These are phyloP conservation scores for Cryphonectria nitschkei DNA, from an alignment of 2,329 filamentous ascomycete species.

Conservation along the genomic window DNA sequence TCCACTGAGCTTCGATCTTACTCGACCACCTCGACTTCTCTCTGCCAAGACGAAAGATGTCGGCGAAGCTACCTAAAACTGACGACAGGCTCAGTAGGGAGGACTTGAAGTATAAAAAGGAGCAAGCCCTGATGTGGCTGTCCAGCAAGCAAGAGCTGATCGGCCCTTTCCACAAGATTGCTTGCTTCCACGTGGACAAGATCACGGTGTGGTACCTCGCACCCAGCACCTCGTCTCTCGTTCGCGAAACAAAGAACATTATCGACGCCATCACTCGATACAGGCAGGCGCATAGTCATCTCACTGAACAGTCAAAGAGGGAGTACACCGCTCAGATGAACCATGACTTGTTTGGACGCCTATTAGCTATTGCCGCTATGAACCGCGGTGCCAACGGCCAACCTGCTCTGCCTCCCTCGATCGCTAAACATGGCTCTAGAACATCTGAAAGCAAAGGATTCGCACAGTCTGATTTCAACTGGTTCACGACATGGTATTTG, in stretches of 20 bases:
- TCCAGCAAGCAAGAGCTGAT: background rate
- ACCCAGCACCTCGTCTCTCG: background rate
- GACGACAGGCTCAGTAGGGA: background rate
- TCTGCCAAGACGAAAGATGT: background rate
- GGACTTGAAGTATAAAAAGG: background rate
- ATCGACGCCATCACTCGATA: background rate
- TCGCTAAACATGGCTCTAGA: background rate
- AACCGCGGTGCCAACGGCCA: background rate
- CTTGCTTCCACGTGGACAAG: background rate
- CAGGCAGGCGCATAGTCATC: background rate
- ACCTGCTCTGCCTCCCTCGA: background rate
- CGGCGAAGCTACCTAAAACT: too few relatives aligned
- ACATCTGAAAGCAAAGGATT: background rate
- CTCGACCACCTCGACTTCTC: background rate
- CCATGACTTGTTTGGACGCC: background rate
- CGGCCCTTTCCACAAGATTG: too few relatives aligned
- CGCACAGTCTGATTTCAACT: background rate
- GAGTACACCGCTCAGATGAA: too few relatives aligned
- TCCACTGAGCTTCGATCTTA: background rate
- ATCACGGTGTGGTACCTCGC: background rate
- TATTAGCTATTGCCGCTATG: background rate
- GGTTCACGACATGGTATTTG: background rate
- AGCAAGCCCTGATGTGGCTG: background rate
- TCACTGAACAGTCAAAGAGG: background rate
- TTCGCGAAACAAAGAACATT: background rate